Percentiles rank a stretch among this genome's conserved stretches.
phyloP scores from a whole-genome alignment of 176 grass and related monocot genomes.

The Carex parvula region DNA sequence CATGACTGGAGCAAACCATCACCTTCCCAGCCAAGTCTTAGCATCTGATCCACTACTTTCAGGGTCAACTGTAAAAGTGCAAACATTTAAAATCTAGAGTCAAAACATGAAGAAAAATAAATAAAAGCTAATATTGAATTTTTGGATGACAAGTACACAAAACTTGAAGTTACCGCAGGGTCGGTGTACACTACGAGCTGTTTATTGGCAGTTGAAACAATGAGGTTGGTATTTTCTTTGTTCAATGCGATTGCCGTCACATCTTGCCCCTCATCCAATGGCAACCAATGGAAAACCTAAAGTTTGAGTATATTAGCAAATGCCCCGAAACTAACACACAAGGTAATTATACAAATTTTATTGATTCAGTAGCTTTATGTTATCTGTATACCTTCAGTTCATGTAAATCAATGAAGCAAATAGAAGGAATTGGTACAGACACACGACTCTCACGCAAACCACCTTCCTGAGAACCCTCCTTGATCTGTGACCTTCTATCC shows the following conservation, averaged over 20 bases:
- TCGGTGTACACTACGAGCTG: conserved; percentile 81
- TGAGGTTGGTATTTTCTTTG: conserved; percentile 93
- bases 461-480: conserved; percentile 21
- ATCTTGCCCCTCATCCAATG: conserved; percentile 66
- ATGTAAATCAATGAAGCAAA: conserved; percentile 89
- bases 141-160: not conserved
- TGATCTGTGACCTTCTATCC: conserved; percentile 13
- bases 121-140: not conserved
- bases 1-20: conserved; percentile 81
- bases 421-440: conserved; percentile 70
- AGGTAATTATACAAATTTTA: not conserved
- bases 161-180: conserved; percentile 64
- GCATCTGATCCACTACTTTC: conserved; percentile 99
- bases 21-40: conserved; percentile 98
- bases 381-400: conserved; percentile 72
- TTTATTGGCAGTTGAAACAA: conserved; percentile 89
- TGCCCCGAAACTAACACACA: not conserved
- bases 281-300: conserved; percentile 67
- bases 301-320: not conserved
- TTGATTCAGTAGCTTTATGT: conserved; percentile 11
- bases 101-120: not conserved
- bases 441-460: conserved; percentile 30
- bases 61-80: conserved; percentile 73
- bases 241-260: conserved; percentile 72
- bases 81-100: conserved; percentile 15